Base-by-base conservation (phyloP, 768 basidiomycete genomes). In the Naganishia vaughanmartiniae region DNA sequence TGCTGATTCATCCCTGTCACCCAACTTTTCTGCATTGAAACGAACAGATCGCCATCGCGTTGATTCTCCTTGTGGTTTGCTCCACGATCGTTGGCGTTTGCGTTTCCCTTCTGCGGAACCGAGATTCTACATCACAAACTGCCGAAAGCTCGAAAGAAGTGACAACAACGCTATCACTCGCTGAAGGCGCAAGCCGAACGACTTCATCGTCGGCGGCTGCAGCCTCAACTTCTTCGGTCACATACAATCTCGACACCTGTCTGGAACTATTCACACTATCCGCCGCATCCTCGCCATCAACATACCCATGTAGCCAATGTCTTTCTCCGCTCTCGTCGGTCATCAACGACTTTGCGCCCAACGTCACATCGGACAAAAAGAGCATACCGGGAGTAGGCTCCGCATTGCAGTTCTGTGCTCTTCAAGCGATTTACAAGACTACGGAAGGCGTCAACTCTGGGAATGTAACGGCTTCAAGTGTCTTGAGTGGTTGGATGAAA, bases 321-420 rank as follows among this genome's bases (percentile, higher is more conserved):
- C 69, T 76, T 17, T 71, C 79, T n/a, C 74, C 80, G 48, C 73
- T 82, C 31, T 45, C 74, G 0, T 69, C 74, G 0, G 75, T 76
- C 0, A 73, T 71, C 4, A 82, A 80, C 67, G 81, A 82, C 60
- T 82, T 74, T 58, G 56, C 71, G 19, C 39, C 60, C 1, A 72
- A 75, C 3, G 65, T 24, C 14, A 54, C 78, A 1, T 68, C 72
- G 1, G 71, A 74, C 51, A 31, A 53, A n/a, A 54, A 53, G 30
- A 54, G 28, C 12, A 24, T 12, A 14, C 78, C 78, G 0, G 78
- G 78, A 5, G 79, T 80, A 10, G 80, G 80, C 4, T 73, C 79
- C 6, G 79, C 78, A 6, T 65, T 82, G 4, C 81, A 82, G 70
- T 82, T 77, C 65, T 82, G 81, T 60, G 78, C 78, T 1, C 55